Evolutionary conservation across 768 basidiomycete genomes (phyloP), one percentile per base, ranked within the genome.

Genomic region (Strobilomyces confusus): DNA sequence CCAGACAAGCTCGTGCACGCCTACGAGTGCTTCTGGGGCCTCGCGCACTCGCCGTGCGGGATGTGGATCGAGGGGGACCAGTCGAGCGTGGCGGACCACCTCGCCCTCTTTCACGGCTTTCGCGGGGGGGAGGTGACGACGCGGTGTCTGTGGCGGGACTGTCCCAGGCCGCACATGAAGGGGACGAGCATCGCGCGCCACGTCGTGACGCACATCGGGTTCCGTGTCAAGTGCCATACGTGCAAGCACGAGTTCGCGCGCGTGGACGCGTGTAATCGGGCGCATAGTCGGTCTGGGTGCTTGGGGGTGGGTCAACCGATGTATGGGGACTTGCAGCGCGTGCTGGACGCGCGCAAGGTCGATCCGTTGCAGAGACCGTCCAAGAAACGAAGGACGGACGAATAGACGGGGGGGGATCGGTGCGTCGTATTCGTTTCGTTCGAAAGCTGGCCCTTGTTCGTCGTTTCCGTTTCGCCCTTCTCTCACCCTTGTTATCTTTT

Each of bases 61-160:
- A 69, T 69, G 69, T 71, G 69, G 62, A 67, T 69, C 34, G 69
- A 69, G 45, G 69, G 69, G 19, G 69, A 69, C 51, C 69, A 71
- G 13, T 61, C 65, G 17, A 63, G 57, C 54, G 66, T 71, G 22
- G 67, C 67, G 11, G 68, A 69, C 51, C 68, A 69, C 51, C 63
- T 69, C 54, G 56, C 58, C 12, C 66, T 63, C 46, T 69, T 65
- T 34, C 68, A 69, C 50, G 58, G 60, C 0, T 71, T 69, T 30
- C 62, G 61, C 0, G 68, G 68, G 5, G 69, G 69, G 1, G 69
- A 69, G 46, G 60, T 67, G 1, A 58, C 60, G 41, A 69, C 65
- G 22, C 60, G 65, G 5, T 71, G 68, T 58, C 43, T 69, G 22
- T 69, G 68, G 69, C 58, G 51, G n/a, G 69, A 62, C 4, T 69